Evolutionary conservation across 192 early-diverging fungal genomes (phyloP), one percentile per base, ranked within the genome.

Genomic region (Kickxella alabastrina): DNA sequence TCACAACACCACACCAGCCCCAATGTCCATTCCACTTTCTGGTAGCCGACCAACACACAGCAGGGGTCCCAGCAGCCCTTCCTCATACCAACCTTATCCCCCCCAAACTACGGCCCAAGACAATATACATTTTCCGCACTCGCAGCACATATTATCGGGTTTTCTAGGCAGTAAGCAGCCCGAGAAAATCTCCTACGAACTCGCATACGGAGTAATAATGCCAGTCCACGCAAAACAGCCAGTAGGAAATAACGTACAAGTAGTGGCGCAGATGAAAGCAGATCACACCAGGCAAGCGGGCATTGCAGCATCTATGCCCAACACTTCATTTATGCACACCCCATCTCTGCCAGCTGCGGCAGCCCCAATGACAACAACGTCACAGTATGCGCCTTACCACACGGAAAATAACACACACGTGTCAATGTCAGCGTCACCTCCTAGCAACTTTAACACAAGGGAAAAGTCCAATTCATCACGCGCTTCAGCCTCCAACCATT

Each of bases 341-440:
- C 61, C 61, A 26, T 54, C 54, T 39, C 35, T 52, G 27, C 45
- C 68, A 8, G 6, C 31, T 6, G 31, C 45, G 17, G 17, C 45
- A 48, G 27, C 29, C 17, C 28, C 45, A 34, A 34, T 34, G 24
- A 17, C 45, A 22, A 29, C 45, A 36, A 46, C 60, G 53, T 62
- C 71, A 62, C 71, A 59, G 46, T 67, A 62, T 59, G 51, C 54
- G 10, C 64, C 71, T 35, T 74, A 67, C 65, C 63, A 67, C 64
- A 74, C 67, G 56, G 38, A 59, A 24, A 55, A 45, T 28, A 31
- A 55, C 41, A 27, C 69, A 37, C 28, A 46, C 13, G 25, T 29
- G 9, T 18, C 57, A 13, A 41, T 44, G 10, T 10, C 42, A 27
- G 40, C 62, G 21, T 32, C 50, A 29, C 45, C 45, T 34, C 45